phyloP scores from a whole-genome alignment of 148 eudicot species.

The Persicaria maculosa region DNA sequence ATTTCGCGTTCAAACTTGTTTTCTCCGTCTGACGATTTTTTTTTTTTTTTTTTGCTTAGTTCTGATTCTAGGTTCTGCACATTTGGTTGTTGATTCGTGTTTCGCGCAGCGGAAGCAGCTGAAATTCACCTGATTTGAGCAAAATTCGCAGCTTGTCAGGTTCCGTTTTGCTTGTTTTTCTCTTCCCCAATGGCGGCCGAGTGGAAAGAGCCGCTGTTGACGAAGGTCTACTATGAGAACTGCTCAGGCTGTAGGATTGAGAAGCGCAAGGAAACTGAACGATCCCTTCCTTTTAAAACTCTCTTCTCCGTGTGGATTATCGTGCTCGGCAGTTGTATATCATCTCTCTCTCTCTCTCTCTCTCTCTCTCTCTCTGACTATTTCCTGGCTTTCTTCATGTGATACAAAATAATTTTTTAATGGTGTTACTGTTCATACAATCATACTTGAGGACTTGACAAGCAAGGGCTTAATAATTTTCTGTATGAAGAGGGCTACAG shows the following conservation, averaged over 20 bases:
- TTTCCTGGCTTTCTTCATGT: neutral
- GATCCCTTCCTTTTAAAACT: constrained; percentile 43
- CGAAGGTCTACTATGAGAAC: constrained; percentile 40
- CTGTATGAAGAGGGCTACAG: neutral
- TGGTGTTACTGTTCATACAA: no score
- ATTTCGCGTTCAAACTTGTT: neutral
- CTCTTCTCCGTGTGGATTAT: constrained; percentile 50
- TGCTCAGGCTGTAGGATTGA: constrained; percentile 75
- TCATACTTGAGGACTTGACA: neutral
- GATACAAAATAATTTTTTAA: neutral
- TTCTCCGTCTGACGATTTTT: neutral
- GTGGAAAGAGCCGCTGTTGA: constrained; percentile 20
- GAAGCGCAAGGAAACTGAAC: constrained; percentile 29
- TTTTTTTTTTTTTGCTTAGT: neutral
- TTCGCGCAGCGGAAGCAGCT: neutral
- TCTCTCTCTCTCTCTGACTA: neutral
- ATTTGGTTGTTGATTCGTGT: neutral
- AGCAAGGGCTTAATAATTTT: neutral
- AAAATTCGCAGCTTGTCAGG: neutral
- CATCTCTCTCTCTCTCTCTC: no score
- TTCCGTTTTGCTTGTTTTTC: neutral
- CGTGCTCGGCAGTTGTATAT: constrained; percentile 39
- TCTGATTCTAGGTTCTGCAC: neutral
- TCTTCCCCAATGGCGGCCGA: constrained; percentile 3
- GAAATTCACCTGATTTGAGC: neutral